A percentile compares a stretch with the other conserved stretches of the same genome.
Evolutionary conservation across 2,329 filamentous ascomycete genomes (phyloP).

Genomic region (Thelonectria discophora): DNA sequence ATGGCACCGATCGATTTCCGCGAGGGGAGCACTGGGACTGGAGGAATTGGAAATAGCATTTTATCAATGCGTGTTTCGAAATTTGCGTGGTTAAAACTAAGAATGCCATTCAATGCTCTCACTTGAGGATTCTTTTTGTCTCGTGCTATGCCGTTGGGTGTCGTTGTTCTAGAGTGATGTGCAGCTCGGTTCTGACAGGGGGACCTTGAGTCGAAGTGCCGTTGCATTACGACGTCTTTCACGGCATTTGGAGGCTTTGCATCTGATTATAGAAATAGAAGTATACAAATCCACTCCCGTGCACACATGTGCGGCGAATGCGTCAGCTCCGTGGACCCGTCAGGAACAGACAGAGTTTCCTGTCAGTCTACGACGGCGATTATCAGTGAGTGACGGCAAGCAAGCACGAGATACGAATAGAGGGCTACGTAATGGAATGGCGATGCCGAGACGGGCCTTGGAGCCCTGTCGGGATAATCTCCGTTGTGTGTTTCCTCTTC

Average conservation of each 20-base stretch:
- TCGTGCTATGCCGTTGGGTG: not conserved
- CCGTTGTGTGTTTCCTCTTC: conserved; percentile 29
- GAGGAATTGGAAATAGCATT: not conserved
- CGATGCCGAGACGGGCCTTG: conserved; percentile 11
- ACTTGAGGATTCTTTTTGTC: no score
- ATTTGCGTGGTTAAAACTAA: not conserved
- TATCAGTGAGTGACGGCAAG: no score
- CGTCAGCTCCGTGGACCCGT: conserved; percentile 1
- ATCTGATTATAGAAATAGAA: not conserved
- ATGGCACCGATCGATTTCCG: not conserved
- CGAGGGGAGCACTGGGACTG: not conserved
- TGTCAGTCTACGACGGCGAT: no score
- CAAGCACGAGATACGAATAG: not conserved
- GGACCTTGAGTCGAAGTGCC: conserved; percentile 15
- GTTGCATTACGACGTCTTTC: conserved; percentile 10
- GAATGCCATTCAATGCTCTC: not conserved
- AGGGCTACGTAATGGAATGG: conserved; percentile 10
- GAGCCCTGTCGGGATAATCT: conserved; percentile 38
- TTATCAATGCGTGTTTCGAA: not conserved
- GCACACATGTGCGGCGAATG: conserved; percentile 7
- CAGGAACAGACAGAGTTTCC: no score
- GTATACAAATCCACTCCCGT: conserved; percentile 11
- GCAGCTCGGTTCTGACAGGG: no score
- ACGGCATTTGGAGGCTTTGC: conserved; percentile 20
- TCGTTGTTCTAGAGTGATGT: conserved; percentile 5